Evolutionary conservation across 495 filamentous ascomycete genomes (phyloP).

Genomic region (Trichoderma virens): DNA sequence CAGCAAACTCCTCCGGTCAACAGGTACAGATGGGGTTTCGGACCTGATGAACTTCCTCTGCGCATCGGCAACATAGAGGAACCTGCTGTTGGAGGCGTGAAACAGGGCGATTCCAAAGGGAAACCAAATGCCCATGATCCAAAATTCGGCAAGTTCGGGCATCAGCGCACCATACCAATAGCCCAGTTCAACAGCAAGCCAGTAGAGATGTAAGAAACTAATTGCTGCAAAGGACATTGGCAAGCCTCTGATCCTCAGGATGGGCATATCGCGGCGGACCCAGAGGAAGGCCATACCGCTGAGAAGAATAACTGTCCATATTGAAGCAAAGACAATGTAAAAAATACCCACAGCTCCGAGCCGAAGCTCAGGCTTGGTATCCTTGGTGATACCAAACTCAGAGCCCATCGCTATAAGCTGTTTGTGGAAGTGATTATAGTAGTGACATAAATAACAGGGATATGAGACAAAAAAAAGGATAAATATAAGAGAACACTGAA

Average conservation of each 20-base stretch:
- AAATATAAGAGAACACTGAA: neutral
- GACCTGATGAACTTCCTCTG: slow-evolving; percentile 30
- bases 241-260: slow-evolving; percentile 52
- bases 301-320: slow-evolving; percentile 45
- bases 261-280: slow-evolving; percentile 41
- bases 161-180: slow-evolving; percentile 48
- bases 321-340: slow-evolving; percentile 34
- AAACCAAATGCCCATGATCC: slow-evolving; percentile 60
- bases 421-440: neutral
- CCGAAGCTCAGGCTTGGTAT: slow-evolving; percentile 6
- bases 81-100: slow-evolving; percentile 52
- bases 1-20: slow-evolving; percentile 15
- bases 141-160: slow-evolving; percentile 41
- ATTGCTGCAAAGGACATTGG: slow-evolving; percentile 46
- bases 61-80: slow-evolving; percentile 45
- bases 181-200: slow-evolving; percentile 45
- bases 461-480: neutral
- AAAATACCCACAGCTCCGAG: slow-evolving; percentile 26
- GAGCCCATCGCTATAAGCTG: neutral
- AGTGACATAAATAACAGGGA: neutral
- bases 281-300: slow-evolving; percentile 44
- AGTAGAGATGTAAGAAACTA: slow-evolving; percentile 51
- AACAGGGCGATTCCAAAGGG: slow-evolving; percentile 58
- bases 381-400: neutral
- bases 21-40: slow-evolving; percentile 16